Evolutionary conservation across 805 yeast genomes (phyloP), one percentile per base, ranked within the genome.

Genomic region (Kuraishia hungarica): DNA sequence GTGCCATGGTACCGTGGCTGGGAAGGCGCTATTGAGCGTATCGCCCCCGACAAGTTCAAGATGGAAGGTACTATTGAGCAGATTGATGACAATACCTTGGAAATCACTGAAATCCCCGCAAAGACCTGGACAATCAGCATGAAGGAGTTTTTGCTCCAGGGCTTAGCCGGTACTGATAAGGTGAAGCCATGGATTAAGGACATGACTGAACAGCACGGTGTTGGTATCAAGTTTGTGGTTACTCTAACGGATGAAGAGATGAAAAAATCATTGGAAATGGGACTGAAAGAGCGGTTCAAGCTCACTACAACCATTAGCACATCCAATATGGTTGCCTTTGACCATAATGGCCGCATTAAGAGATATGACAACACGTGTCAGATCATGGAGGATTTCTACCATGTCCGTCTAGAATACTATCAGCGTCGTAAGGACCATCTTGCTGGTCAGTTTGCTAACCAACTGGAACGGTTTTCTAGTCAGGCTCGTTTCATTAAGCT

Each of bases 1-100:
- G 67, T 72, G 10, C 99, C 99, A 1, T 94, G 98, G 98, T 94
- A 78, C 67, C 83, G 89, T 67, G 98, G 97, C 19, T 94, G 98
- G 98, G 85, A 82, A 50, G 99, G 99, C 51, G 74, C 79, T 1
- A 77, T 92, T 51, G 90, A 86, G 62, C 77, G 79, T 59, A 69
- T 78, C 28, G 84, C 79, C 10, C 67, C 72, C n/a, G 94, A 86
- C 55, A 86, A 81, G 63, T 94, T 78, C 70, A 83, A 83, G 64
- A 81, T 90, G 60, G 82, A 79, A 60, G 99, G 99, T 60, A 77
- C 77, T 55, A 86, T 93, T 62, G 91, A 87, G 63, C 89, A 89
- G 67, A 65, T 87, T 53, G 97, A 90, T 59, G 86, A 84, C 29
- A 85, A 78, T 54, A 87, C 94, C 0, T 62, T 94, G 51, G 97